Percentiles rank a stretch among this genome's conserved stretches.
Conservation (phyloP, 2,329 filamentous ascomycete species). For the Ilyonectria sp. region DNA sequence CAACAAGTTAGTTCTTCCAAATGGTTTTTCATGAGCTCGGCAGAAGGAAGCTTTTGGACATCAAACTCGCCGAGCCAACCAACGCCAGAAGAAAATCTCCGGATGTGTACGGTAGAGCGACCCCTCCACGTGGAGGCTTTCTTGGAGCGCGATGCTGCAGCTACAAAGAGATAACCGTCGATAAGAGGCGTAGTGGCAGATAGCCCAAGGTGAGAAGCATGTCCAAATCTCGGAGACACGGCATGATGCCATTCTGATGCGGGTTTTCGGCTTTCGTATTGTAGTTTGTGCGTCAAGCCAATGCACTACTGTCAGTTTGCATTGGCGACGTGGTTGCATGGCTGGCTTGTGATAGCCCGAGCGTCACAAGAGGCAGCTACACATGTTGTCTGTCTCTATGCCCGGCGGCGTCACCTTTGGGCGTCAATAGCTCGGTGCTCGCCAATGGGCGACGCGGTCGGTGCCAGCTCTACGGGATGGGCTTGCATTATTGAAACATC, state of each 20-base stretch:
- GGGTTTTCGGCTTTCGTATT: not conserved
- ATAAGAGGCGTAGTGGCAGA: not conserved
- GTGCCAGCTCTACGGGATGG: slow-evolving; percentile 4
- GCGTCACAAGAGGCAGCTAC: not conserved
- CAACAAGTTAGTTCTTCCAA: not conserved
- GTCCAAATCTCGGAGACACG: not conserved
- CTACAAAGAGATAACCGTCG: not conserved
- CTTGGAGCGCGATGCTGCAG: slow-evolving; percentile 3
- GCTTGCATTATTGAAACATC: not conserved
- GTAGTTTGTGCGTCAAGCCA: not conserved
- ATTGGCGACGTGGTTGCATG: slow-evolving; percentile 1
- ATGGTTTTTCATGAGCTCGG: slow-evolving; percentile 17
- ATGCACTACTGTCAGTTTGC: not conserved
- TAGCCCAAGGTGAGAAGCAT: not conserved
- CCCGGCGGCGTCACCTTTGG: slow-evolving; percentile 1
- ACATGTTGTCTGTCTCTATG: not conserved
- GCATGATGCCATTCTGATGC: not conserved
- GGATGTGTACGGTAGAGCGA: slow-evolving; percentile 6
- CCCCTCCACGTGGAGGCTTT: slow-evolving; percentile 1
- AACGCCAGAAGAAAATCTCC: slow-evolving; percentile 8
- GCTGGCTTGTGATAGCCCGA: slow-evolving; percentile 7
- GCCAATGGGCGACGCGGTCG: not conserved
- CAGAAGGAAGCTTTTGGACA: slow-evolving; percentile 19
- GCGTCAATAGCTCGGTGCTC: slow-evolving; percentile 11
- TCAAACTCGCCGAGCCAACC: not conserved